Evolutionary conservation across 192 early-diverging fungal species (phyloP), one percentile per base, ranked within the genome.

Genomic region (Coemansia sp.): DNA sequence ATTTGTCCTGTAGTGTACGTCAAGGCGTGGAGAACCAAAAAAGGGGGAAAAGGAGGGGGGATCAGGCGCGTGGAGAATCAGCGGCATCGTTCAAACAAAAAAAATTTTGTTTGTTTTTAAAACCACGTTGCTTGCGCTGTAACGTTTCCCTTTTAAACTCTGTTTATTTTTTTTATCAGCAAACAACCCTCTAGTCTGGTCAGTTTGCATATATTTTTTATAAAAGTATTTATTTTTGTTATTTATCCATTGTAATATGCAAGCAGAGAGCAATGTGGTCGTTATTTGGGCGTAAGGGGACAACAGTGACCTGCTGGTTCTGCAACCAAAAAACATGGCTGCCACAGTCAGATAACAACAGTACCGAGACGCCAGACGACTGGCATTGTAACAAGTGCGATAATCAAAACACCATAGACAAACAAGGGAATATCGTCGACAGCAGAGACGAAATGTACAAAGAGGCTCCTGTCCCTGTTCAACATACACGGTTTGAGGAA

Each of bases 241-340:
- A 11, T 67, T 67, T 34, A 3, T 48, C 17, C 8, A 14, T 48
- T 28, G 45, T 12, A 48, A 3, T 14, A 60, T 60, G 58, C 58
- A 37, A 34, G 37, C 34, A 60, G 58, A 36, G 5, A 36, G 7
- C 66, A 48, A 81, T 81, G 74, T 81, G 74, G 79, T 67, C 74
- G 52, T 35, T 69, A 48, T 64, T 83, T 48, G 52, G 59, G 37
- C 20, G 38, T 6, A 60, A 68, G 51, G 58, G 48, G n/a, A 52
- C 74, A 51, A 64, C 72, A 20, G 72, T 70, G 51, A 73, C 75
- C 18, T 78, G 75, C 57, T 83, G 75, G 75, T 83, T 77, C 70
- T 83, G 72, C 69, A 69, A 82, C 55, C 61, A 74, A 15, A 67
- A 37, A 20, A 76, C 79, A 15, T 52, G n/a, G 12, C 68, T 76